phyloP scores from a whole-genome alignment of 257 asterid species.

The Solanum rostratum region DNA sequence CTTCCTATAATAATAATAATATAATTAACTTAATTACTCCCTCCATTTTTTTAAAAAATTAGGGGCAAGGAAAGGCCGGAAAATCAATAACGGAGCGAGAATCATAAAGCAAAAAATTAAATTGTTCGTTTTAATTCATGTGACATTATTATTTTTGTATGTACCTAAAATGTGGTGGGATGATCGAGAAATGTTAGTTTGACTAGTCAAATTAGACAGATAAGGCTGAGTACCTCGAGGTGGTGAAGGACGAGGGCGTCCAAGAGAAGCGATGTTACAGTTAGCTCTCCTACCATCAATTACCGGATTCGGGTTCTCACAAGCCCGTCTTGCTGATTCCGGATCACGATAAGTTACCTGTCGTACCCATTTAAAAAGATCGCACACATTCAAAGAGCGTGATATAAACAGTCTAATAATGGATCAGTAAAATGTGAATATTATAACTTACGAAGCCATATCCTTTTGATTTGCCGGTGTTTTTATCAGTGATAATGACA shows the following conservation, averaged over 20 bases:
- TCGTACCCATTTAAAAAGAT: background rate
- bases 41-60: background rate
- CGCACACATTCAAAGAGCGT: background rate
- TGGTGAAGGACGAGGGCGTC: conserved; percentile 89
- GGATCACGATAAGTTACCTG: conserved; percentile 92
- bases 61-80: no score
- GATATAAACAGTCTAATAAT: background rate
- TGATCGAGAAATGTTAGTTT: background rate
- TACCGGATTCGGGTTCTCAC: conserved; percentile 75
- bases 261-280: conserved; percentile 87
- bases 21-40: background rate
- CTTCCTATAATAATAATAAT: conserved; percentile 25
- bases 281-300: conserved; percentile 93
- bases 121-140: background rate
- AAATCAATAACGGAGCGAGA: no score
- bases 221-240: conserved; percentile 33
- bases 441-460: conserved; percentile 71
- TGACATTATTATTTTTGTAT: background rate
- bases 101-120: no score
- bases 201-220: background rate
- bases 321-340: conserved; percentile 77
- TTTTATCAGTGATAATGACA: conserved; percentile 88
- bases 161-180: background rate
- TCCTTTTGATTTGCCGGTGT: conserved; percentile 91
- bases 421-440: background rate